Conservation (phyloP, 2,329 filamentous ascomycete genomes). For the Paramyrothecium sp. region DNA sequence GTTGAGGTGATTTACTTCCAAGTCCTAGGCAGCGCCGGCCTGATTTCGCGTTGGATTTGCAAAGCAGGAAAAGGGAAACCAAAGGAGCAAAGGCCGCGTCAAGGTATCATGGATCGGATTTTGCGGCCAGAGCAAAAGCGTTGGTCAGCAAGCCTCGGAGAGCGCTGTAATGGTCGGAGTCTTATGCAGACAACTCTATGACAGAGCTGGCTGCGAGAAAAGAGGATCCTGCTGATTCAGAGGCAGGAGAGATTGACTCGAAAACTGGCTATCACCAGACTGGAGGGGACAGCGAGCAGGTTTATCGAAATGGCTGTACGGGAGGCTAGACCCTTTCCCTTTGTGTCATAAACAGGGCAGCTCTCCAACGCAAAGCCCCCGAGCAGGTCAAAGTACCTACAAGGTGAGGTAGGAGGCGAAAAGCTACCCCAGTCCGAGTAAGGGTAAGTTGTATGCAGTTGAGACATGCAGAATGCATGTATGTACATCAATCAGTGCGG, state of each 20-base stretch:
- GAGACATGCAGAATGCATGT: background rate
- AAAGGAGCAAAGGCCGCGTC: background rate
- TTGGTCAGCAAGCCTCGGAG: conserved; percentile 6
- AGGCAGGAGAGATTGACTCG: conserved; percentile 8
- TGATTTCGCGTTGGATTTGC: background rate
- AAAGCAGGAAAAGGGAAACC: background rate
- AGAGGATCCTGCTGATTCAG: background rate
- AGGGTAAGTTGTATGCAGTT: background rate
- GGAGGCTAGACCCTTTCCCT: background rate
- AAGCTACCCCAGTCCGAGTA: background rate
- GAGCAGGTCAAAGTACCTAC: background rate
- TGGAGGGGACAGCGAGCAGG: conserved; percentile 2
- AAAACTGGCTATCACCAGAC: conserved; percentile 9
- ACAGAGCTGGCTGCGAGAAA: background rate
- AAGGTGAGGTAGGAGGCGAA: background rate
- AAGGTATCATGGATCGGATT: conserved; percentile 12
- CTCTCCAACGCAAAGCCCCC: background rate
- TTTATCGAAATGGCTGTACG: background rate
- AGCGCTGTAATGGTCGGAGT: background rate
- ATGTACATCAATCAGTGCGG: background rate
- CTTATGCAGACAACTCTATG: conserved; percentile 1
- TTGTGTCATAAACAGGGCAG: background rate
- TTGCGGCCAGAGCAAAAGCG: conserved; percentile 2
- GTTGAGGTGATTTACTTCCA: background rate
- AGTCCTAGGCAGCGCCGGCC: background rate